phyloP scores from a whole-genome alignment of 352 stramenopile species.

The Blastocystis hominis region DNA sequence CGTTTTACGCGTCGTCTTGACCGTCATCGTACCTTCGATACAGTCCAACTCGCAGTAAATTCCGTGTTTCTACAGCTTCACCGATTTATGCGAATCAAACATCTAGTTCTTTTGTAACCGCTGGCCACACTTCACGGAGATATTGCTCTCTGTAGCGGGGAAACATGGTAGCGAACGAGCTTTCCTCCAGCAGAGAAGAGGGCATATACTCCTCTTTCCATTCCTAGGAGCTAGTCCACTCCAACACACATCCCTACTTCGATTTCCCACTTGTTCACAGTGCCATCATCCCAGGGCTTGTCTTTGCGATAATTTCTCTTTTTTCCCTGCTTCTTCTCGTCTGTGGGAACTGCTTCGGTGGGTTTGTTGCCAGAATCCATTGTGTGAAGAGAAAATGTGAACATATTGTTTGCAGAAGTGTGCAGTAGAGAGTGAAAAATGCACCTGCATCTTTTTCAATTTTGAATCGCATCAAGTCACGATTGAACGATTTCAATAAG shows the following conservation, averaged over 20 bases:
- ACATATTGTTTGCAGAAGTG: neutral
- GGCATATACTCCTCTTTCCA: constrained; percentile 78
- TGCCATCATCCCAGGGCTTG: constrained; percentile 94
- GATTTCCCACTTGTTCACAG: constrained; percentile 97
- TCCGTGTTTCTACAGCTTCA: constrained; percentile 69
- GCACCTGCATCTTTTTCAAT: neutral
- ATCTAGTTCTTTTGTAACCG: constrained; percentile 90
- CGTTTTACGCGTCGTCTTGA: constrained; percentile 80
- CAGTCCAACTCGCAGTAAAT: constrained; percentile 94
- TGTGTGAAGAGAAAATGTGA: neutral
- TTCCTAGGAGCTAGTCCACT: constrained; percentile 66
- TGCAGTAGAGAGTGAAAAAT: neutral
- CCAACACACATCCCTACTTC: constrained; percentile 63
- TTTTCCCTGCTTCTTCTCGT: constrained; percentile 58
- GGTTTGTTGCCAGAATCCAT: constrained; percentile 20
- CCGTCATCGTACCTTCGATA: constrained; percentile 88
- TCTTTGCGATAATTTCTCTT: constrained; percentile 91
- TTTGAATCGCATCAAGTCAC: neutral
- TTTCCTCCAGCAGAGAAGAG: constrained; percentile 87
- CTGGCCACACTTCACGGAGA: constrained; percentile 91
- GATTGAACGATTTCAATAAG: neutral
- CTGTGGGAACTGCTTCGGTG: neutral
- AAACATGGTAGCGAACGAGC: constrained; percentile 96
- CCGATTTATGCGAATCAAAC: constrained; percentile 43
- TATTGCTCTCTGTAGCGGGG: constrained; percentile 99